These are phyloP conservation scores for Euphorbia corollata DNA, from an alignment of 441 rosid genomes.

Conservation along the genomic window DNA sequence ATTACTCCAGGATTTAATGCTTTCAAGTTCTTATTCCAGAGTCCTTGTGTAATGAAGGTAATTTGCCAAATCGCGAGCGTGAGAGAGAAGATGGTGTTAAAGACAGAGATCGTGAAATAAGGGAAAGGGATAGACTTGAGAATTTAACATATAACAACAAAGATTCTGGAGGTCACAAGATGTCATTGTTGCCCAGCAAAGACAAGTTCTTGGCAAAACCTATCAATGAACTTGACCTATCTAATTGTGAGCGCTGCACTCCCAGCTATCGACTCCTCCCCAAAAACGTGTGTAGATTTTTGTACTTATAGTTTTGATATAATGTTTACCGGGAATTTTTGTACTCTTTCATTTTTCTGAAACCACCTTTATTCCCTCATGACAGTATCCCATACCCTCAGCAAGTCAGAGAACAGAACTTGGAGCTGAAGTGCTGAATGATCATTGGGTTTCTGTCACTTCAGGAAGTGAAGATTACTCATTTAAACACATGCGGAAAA, in stretches of 20 bases:
- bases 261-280: slow-evolving; percentile 98
- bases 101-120: slow-evolving; percentile 58
- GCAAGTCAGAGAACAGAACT: slow-evolving; percentile 82
- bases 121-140: slow-evolving; percentile 76
- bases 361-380: slow-evolving; percentile 21
- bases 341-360: slow-evolving; percentile 17
- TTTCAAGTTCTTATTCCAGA: slow-evolving; percentile 34
- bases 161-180: slow-evolving; percentile 50
- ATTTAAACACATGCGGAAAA: slow-evolving; percentile 97
- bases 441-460: slow-evolving; percentile 96
- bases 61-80: slow-evolving; percentile 48
- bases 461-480: slow-evolving; percentile 99
- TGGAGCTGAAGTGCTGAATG: slow-evolving; percentile 83
- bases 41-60: slow-evolving; percentile 61
- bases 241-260: slow-evolving; percentile 92
- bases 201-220: slow-evolving; percentile 77
- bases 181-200: slow-evolving; percentile 53
- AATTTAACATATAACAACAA: slow-evolving; percentile 45
- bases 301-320: slow-evolving; percentile 5
- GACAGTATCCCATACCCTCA: slow-evolving; percentile 80
- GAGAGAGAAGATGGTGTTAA: slow-evolving; percentile 56
- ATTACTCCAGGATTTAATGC: slow-evolving; percentile 4
- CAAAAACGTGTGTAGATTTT: slow-evolving; percentile 52
- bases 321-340: slow-evolving; percentile 10
- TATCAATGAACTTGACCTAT: slow-evolving; percentile 88